Evolutionary conservation across 257 asterid species (phyloP).

Genomic region (Jacaranda copaia): DNA sequence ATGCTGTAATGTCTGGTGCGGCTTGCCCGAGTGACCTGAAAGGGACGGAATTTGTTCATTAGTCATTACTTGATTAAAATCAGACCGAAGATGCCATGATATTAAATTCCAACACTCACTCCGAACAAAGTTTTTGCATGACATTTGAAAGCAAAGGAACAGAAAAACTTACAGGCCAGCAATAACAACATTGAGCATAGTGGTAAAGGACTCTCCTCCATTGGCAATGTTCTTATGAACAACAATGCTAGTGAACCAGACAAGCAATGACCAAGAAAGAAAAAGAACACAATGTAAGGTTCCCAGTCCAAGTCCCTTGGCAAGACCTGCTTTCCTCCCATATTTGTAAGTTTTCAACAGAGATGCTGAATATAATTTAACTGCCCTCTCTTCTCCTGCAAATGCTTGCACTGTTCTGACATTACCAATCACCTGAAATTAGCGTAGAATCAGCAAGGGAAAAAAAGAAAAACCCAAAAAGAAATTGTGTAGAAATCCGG

Average conservation of each 20-base stretch:
- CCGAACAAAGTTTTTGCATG: too few species aligned
- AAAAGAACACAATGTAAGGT: constrained; percentile 89
- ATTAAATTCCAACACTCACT: too few species aligned
- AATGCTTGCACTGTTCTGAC: constrained; percentile 97
- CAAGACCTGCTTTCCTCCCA: constrained; percentile 90
- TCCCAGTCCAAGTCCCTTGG: constrained; percentile 95
- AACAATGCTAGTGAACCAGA: constrained; percentile 93
- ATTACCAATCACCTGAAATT: constrained; percentile 78
- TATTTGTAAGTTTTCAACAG: constrained; percentile 71
- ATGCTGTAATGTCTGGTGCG: constrained; percentile 89
- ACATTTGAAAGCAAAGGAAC: too few species aligned
- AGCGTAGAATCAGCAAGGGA: background rate
- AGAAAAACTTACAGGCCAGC: constrained; percentile 82
- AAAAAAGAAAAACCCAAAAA: background rate
- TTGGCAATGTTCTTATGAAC: constrained; percentile 89
- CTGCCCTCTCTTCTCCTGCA: constrained; percentile 91
- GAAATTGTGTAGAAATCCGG: too few species aligned
- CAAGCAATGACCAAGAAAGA: constrained; percentile 94
- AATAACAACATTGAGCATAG: constrained; percentile 97
- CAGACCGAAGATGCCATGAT: too few species aligned
- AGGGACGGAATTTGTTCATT: constrained; percentile 1
- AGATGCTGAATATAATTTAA: constrained; percentile 62
- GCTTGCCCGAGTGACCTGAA: constrained; percentile 92
- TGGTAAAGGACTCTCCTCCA: constrained; percentile 96
- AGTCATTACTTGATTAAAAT: too few species aligned